Conservation (phyloP, 352 stramenopile genomes). For the Thalassiosira livingstoniorum region DNA sequence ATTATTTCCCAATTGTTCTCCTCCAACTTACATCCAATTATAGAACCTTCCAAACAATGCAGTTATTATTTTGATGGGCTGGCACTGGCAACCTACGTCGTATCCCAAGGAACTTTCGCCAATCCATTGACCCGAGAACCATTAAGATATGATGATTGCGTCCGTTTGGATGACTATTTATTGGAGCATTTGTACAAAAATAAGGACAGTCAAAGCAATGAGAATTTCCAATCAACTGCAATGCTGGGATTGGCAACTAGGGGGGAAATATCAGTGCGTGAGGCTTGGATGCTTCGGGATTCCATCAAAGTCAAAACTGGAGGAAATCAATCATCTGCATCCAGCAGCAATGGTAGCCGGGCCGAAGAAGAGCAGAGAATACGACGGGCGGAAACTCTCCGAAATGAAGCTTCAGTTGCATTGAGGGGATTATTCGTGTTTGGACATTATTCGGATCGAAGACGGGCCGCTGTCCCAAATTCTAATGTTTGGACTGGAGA, state of each 20-base stretch:
- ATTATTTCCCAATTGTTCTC: too few species aligned
- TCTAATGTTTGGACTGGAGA: too few species aligned
- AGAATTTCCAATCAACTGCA: background rate
- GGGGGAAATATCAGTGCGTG: slow-evolving; percentile 47
- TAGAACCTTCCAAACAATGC: background rate
- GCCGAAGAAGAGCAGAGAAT: slow-evolving; percentile 1
- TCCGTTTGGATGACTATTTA: slow-evolving; percentile 75
- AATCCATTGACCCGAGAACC: slow-evolving; percentile 78
- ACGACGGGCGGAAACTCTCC: slow-evolving; percentile 41
- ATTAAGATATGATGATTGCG: slow-evolving; percentile 70
- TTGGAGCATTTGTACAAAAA: slow-evolving; percentile 56
- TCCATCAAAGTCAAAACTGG: slow-evolving; percentile 53
- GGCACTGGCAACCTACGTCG: slow-evolving; percentile 76
- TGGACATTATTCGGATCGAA: slow-evolving; percentile 34
- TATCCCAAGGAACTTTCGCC: slow-evolving; percentile 74
- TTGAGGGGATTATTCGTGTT: slow-evolving; percentile 72
- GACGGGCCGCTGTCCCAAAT: too few species aligned
- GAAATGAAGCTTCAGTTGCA: slow-evolving; percentile 59
- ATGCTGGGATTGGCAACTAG: background rate
- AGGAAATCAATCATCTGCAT: too few species aligned
- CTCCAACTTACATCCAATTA: slow-evolving; percentile 2
- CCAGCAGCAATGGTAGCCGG: background rate
- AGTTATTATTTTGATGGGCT: slow-evolving; percentile 79
- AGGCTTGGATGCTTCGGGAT: slow-evolving; percentile 57
- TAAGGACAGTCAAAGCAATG: background rate